Evolutionary conservation across 164 flowering plant species (phyloP), one percentile per base, ranked within the genome.

Genomic region (Euptelea pleiosperma): DNA sequence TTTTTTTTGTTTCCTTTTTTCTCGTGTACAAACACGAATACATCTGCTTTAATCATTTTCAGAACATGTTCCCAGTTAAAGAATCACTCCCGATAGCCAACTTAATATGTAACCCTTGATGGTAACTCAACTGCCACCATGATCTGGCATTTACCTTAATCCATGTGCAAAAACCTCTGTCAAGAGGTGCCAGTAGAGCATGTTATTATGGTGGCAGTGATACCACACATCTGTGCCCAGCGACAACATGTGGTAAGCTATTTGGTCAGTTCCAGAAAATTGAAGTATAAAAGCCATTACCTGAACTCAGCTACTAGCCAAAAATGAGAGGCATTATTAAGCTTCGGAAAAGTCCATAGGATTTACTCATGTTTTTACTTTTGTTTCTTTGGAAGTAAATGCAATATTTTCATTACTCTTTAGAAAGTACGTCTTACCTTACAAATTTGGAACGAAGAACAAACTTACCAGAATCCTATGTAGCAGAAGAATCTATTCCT

Each of bases 401-500:
- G 4, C n/a, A n/a, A n/a, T n/a, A n/a, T n/a, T n/a, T n/a, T n/a
- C n/a, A n/a, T n/a, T n/a, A n/a, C n/a, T n/a, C n/a, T n/a, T 25
- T 9, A 16, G 19, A 21, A 72, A 22, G 22, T 40, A 24, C n/a
- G n/a, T n/a, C 78, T 63, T 74, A 80, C 84, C 79, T 63, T 63
- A 46, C 57, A 57, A 54, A 70, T 66, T 60, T 58, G 58, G 65
- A 55, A 60, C 19, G 43, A 43, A 52, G n/a, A n/a, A n/a, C 53
- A 34, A 53, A 41, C 60, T 52, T 40, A 14, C 69, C 60, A 48
- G 15, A 59, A 42, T 21, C 33, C 26, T 44, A 63, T 69, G 69
- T 55, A 72, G 71, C 62, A 47, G 35, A 35, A 48, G 30, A 66
- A 39, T 60, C 78, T 79, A 86, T 36, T 82, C 68, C 42, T 77